Base-by-base conservation (phyloP, 768 basidiomycete species). In the Brasilioporus rufonigricans region DNA sequence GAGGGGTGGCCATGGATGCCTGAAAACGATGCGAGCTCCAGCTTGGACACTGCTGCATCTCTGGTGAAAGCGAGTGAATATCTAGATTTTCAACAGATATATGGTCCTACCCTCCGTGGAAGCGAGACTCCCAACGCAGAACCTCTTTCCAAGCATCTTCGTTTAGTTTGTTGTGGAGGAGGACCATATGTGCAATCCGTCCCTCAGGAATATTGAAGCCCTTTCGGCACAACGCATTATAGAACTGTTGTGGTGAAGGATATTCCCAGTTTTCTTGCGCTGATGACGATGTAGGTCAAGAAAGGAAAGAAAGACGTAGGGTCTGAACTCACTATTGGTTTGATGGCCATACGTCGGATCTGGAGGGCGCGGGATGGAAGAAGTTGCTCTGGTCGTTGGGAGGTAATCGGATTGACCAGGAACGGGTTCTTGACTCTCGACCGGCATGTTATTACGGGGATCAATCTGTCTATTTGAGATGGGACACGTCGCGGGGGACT, bases 1-100 rank as follows among this genome's bases (percentile, higher is more conserved):
- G 52, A 59, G 39, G 44, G 46, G 41, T 59, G 57, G 11, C 57
- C 58, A 21, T 53, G 57, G 14, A 59, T 59, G 14, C 58, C 57
- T 13, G 57, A 40, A n/a, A 59, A 59, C 5, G 58, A 59, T 9
- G 41, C 23, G 8, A 59, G 57, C 27, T 59, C 58, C 2, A 59
- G 50, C 13, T 54, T 46, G 19, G 38, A 23, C 3, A 48, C 58
- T 33, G 59, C 58, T 2, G 46, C 11, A 5, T 53, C 47, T 19
- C 57, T 59, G 32, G n/a, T 14, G 1, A 24, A n/a, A 11, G 14
- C 5, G 9, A 5, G 11, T 58, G 27, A 53, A 18, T 19, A 48
- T 23, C 19, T 12, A 29, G 2, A 18, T 8, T 12, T 1, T 11
- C 43, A n/a, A 48, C 4, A 29, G 4, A 40, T 16, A 4, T 19